Percentiles rank a stretch among this genome's conserved stretches.
Evolutionary conservation across 176 grass and related monocot genomes (phyloP).

Genomic region (Carex pumila): DNA sequence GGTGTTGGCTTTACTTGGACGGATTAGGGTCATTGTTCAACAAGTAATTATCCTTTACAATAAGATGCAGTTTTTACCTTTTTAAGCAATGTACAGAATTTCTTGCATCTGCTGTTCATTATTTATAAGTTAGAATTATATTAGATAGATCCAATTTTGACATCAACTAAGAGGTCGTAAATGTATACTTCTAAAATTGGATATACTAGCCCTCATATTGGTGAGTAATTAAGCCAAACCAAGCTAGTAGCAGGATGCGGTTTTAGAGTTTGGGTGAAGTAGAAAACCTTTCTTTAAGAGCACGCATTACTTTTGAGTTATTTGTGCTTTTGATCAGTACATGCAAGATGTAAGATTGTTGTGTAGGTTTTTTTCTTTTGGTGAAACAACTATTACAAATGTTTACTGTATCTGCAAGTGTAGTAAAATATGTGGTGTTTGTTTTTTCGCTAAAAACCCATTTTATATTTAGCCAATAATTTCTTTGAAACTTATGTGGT

Average conservation of each 20-base stretch:
- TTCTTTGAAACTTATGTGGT: neutral
- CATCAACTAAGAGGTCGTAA: neutral
- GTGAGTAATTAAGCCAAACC: neutral
- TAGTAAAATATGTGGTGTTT: conserved; percentile 1
- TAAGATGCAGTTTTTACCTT: conserved; percentile 12
- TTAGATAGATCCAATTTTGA: neutral
- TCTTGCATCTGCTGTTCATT: neutral
- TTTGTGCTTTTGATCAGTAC: neutral
- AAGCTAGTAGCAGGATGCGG: neutral
- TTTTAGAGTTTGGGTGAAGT: neutral
- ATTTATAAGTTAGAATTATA: neutral
- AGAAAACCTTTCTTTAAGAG: neutral
- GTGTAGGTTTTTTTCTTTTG: neutral
- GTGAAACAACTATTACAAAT: neutral
- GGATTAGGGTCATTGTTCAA: conserved; percentile 64
- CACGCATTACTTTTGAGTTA: neutral
- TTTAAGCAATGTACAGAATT: neutral
- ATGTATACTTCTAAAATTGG: neutral
- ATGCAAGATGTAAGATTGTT: neutral
- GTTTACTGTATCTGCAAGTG: neutral
- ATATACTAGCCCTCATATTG: neutral
- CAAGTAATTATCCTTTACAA: conserved; percentile 46
- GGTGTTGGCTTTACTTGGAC: conserved; percentile 64
- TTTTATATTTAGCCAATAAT: conserved; percentile 12
- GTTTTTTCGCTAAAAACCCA: conserved; percentile 9